Percentiles rank a stretch among this genome's conserved stretches.
Conservation (phyloP, 2,329 filamentous ascomycete species). For the Teratosphaeria nubilosa region DNA sequence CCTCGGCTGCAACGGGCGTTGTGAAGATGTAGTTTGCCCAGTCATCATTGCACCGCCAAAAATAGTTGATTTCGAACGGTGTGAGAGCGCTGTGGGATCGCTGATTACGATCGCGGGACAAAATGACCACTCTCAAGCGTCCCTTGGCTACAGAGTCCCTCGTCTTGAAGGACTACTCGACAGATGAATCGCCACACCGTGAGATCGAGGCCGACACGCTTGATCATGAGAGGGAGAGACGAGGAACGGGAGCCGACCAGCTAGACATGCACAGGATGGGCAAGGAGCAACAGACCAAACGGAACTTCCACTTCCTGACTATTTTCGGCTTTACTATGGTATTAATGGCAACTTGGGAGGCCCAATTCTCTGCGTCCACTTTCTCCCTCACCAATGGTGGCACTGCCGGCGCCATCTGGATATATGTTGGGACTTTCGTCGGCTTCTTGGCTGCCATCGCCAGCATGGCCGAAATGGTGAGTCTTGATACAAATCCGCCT, state of each 20-base stretch:
- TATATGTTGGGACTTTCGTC: constrained; percentile 12
- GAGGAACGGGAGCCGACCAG: constrained; percentile 2
- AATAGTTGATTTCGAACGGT: not conserved
- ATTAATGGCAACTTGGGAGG: constrained; percentile 19
- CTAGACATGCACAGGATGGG: constrained; percentile 6
- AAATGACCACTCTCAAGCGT: not conserved
- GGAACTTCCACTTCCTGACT: constrained; percentile 17
- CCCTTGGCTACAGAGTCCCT: not conserved
- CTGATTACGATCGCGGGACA: not conserved
- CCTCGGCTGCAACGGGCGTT: not conserved
- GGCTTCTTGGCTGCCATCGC: constrained; percentile 14
- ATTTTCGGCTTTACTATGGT: constrained; percentile 17
- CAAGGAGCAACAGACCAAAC: constrained; percentile 11
- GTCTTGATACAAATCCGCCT: not conserved
- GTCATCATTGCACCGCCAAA: not conserved
- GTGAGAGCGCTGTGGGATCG: not conserved
- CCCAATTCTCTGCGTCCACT: constrained; percentile 5
- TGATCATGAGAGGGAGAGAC: not conserved
- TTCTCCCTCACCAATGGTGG: not conserved
- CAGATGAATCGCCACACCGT: not conserved
- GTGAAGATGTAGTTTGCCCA: not conserved
- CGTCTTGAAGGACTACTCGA: not conserved
- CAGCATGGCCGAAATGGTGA: constrained; percentile 15
- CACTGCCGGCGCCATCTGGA: constrained; percentile 10
- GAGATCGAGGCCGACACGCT: not conserved